Conservation (phyloP, 192 early-diverging fungal genomes). For the Spinellus fusiger region DNA sequence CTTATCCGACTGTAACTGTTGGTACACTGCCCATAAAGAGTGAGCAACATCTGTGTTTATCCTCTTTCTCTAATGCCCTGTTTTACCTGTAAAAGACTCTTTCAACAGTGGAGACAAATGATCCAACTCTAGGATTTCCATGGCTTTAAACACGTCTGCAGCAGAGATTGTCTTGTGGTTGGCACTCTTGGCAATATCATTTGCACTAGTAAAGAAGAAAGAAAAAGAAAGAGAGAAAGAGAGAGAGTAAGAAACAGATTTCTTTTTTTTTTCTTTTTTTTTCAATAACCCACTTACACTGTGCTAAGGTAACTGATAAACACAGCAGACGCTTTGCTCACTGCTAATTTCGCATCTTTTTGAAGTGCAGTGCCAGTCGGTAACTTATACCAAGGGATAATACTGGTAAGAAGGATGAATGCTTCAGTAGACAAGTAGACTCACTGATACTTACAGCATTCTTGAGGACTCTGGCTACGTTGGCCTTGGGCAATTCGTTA, state of each 20-base stretch:
- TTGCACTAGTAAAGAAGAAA: constrained; percentile 29
- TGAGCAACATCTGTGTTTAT: neutral
- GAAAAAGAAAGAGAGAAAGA: neutral
- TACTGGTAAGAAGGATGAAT: neutral
- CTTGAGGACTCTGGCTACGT: constrained; percentile 41
- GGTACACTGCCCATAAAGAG: constrained; percentile 25
- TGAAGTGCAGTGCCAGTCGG: constrained; percentile 44
- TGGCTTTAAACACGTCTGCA: constrained; percentile 40
- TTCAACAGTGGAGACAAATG: constrained; percentile 33
- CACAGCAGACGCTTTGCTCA: constrained; percentile 43
- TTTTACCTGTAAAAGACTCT: constrained; percentile 37
- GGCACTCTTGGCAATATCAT: constrained; percentile 36
- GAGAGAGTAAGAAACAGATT: too few species aligned
- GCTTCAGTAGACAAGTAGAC: neutral
- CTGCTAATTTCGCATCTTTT: constrained; percentile 43
- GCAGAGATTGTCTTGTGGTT: constrained; percentile 46
- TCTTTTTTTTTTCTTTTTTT: neutral
- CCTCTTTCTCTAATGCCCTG: neutral
- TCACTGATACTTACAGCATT: constrained; percentile 29
- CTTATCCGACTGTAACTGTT: constrained; percentile 33
- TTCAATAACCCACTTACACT: constrained; percentile 30
- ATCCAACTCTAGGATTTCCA: constrained; percentile 41
- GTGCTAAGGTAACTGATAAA: constrained; percentile 47
- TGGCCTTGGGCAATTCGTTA: constrained; percentile 43
- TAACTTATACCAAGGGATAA: constrained; percentile 25